Base-by-base conservation (phyloP, 1,284 basidiomycete species). In the Microbotryum violaceum region DNA sequence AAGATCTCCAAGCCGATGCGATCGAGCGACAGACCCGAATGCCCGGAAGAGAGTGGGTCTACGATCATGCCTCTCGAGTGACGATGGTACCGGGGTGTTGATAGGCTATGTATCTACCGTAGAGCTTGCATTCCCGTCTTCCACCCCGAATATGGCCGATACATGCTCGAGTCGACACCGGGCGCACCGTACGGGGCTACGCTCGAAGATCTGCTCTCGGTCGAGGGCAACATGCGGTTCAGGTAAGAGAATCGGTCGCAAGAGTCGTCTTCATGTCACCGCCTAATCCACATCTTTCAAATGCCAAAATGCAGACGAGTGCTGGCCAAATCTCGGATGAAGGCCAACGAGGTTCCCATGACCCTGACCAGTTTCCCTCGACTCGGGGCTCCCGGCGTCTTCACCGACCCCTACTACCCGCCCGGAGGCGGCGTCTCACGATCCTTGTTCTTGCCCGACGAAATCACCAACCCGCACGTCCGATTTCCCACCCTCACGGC, bases 81-180 rank as follows among this genome's bases (percentile, higher is more conserved):
- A 10, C 37, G 37, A 37, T 37, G 6, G 37, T 44, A 18, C 23
- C 25, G 3, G 8, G 51, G 25, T 57, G 47, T 61, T 60, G 18
- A 58, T 54, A 20, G 60, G 57, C 51, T 57, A 25, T 31, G 49
- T 46, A 2, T 31, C 42, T 2, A 16, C 4, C 12, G 27, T 71
- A 92, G 88, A 53, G 79, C 83, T 44, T 80, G 84, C 23, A 82
- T 91, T 29, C 92, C 93, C 4, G 89, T 87, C n/a, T 98, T 96
- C 74, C 96, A 98, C 74, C 94, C 94, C 18, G 96, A 99, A 76
- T 98, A 94, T 78, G 96, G 94, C 54, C 84, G 93, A 48, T 98
- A 91, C 79, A 99, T 99, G 96, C 82, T 98, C 60, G 96, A 99
- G 77, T 92, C 91, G 8, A 99, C 94, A 0, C 96, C 96, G 0